Percentiles rank a stretch among this genome's conserved stretches.
Conservation (phyloP, 1,284 basidiomycete genomes). For the Irpex lacteus region DNA sequence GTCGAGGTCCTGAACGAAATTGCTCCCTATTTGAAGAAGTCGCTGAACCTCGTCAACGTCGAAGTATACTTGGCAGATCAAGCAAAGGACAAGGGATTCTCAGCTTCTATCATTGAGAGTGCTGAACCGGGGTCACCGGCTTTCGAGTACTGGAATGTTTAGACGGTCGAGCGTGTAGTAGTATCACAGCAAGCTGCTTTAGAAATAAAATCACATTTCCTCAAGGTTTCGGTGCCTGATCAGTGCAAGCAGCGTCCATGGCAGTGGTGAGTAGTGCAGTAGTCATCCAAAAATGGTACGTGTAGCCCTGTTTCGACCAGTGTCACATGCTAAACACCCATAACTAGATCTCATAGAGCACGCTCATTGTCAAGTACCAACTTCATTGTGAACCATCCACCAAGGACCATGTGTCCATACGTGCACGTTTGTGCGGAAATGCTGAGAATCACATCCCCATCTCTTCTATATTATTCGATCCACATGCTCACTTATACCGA, state of each 20-base stretch:
- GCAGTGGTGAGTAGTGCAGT: not conserved
- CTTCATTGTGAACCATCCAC: too few species aligned
- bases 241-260: not conserved
- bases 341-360: too few species aligned
- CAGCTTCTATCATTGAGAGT: conserved; percentile 69
- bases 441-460: not conserved
- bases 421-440: not conserved
- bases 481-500: not conserved
- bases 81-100: conserved; percentile 61
- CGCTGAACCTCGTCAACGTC: conserved; percentile 73
- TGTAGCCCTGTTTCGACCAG: too few species aligned
- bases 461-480: not conserved
- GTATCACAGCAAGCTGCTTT: not conserved
- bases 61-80: conserved; percentile 74
- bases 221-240: not conserved
- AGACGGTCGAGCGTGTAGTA: not conserved
- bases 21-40: conserved; percentile 82
- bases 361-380: too few species aligned
- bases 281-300: too few species aligned
- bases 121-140: conserved; percentile 89
- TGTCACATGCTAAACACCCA: not conserved
- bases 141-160: conserved; percentile 80
- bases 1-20: conserved; percentile 72
- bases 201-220: not conserved
- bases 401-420: not conserved